Conservation (phyloP, 257 asterid species). For the Solanum sparsipilum region DNA sequence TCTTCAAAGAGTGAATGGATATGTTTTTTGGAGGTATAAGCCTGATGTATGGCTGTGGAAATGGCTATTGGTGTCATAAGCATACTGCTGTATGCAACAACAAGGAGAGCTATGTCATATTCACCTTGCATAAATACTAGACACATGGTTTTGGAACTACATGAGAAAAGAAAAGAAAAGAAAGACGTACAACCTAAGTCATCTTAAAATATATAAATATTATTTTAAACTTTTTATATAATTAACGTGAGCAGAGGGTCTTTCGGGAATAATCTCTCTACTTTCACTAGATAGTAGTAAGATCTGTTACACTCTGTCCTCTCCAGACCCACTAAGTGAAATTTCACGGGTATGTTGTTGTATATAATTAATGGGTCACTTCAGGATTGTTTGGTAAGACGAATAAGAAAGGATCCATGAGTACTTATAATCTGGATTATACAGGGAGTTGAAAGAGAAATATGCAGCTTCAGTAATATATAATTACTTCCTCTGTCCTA, state of each 20-base stretch:
- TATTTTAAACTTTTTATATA: too few relatives aligned
- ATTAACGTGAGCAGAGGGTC: too few relatives aligned
- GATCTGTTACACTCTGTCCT: too few relatives aligned
- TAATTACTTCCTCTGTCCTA: too few relatives aligned
- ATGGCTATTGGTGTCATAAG: neutral
- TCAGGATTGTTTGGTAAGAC: neutral
- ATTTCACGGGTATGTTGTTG: too few relatives aligned
- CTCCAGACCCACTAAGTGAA: too few relatives aligned
- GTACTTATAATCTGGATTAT: neutral
- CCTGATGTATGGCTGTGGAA: neutral
- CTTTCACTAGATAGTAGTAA: too few relatives aligned
- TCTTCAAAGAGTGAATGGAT: neutral
- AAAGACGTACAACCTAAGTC: neutral
- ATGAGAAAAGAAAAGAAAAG: neutral
- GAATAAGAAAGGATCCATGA: neutral
- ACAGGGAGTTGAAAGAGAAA: neutral
- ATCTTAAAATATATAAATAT: too few relatives aligned
- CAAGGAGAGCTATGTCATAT: neutral
- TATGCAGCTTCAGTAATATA: neutral
- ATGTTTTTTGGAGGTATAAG: neutral
- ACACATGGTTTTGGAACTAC: neutral
- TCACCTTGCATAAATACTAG: neutral
- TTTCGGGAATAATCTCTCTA: too few relatives aligned
- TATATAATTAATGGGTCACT: neutral
- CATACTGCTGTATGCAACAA: neutral